Evolutionary conservation across 2,329 filamentous ascomycete species (phyloP).

Genomic region (Pleoardoris graminearum): DNA sequence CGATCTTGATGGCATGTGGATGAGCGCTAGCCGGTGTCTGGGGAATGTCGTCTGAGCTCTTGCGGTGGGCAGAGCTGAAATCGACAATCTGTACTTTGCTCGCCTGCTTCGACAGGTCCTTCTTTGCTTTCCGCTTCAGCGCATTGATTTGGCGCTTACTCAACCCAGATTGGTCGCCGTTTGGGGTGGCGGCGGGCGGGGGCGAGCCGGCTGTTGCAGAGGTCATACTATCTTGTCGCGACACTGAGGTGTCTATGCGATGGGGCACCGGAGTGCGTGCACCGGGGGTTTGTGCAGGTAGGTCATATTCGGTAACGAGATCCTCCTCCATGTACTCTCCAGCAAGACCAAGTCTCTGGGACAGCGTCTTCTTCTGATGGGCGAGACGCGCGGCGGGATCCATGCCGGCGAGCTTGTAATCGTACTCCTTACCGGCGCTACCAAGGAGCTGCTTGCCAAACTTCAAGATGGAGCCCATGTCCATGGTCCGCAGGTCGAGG

Average conservation of each 20-base stretch:
- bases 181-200: constrained; percentile 46
- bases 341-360: constrained; percentile 77
- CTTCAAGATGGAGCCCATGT: constrained; percentile 78
- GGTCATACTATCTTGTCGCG: constrained; percentile 51
- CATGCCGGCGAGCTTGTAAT: constrained; percentile 79
- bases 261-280: constrained; percentile 44
- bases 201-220: constrained; percentile 51
- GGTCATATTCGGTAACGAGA: constrained; percentile 69
- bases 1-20: constrained; percentile 63
- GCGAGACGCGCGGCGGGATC: constrained; percentile 79
- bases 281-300: constrained; percentile 48
- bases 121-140: constrained; percentile 90
- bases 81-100: constrained; percentile 91
- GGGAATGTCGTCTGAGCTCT: constrained; percentile 64
- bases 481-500: constrained; percentile 73
- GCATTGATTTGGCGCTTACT: constrained; percentile 95
- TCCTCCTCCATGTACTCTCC: constrained; percentile 87
- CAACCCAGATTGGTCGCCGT: constrained; percentile 58
- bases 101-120: constrained; percentile 83
- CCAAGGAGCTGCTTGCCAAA: constrained; percentile 83
- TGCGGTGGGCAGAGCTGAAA: constrained; percentile 69
- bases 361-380: constrained; percentile 87
- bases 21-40: constrained; percentile 54
- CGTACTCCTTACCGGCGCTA: constrained; percentile 77
- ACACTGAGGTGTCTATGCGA: constrained; percentile 56